phyloP scores from a whole-genome alignment of 179 eudicot species.

The Camellia oleifera region DNA sequence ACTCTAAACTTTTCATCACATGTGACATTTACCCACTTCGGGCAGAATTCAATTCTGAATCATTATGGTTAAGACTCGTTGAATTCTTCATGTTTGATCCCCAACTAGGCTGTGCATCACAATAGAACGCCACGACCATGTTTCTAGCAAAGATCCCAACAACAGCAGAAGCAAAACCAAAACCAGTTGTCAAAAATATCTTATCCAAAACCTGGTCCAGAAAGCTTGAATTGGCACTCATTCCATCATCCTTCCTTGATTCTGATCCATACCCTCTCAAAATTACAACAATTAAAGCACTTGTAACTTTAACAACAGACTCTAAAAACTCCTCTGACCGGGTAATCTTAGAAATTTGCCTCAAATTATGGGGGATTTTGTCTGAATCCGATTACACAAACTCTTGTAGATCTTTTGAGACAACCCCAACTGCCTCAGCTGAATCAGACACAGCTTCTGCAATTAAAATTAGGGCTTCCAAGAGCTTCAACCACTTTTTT shows the following conservation, averaged over 20 bases:
- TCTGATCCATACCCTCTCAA: constrained; percentile 47
- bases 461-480: constrained; percentile 48
- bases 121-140: constrained; percentile 57
- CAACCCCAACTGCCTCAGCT: constrained; percentile 64
- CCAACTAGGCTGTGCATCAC: constrained; percentile 3
- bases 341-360: constrained; percentile 64
- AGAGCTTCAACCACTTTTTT: constrained; percentile 40
- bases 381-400: constrained; percentile 70
- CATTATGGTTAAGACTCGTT: too few relatives aligned
- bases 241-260: constrained; percentile 20
- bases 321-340: constrained; percentile 52
- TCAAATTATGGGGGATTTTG: constrained; percentile 74
- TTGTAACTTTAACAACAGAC: constrained; percentile 43
- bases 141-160: constrained; percentile 84
- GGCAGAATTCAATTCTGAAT: constrained; percentile 7
- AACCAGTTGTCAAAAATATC: constrained; percentile 64
- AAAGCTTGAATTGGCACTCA: constrained; percentile 28
- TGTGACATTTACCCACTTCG: constrained; percentile 48
- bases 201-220: constrained; percentile 59
- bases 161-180: constrained; percentile 82
- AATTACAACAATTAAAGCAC: constrained; percentile 61
- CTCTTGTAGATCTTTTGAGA: constrained; percentile 68
- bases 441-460: constrained; percentile 59
- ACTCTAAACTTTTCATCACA: constrained; percentile 49
- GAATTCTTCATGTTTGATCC: constrained; percentile 8